phyloP scores from a whole-genome alignment of 306 rosid genomes.

The Lathyrus oleraceus region DNA sequence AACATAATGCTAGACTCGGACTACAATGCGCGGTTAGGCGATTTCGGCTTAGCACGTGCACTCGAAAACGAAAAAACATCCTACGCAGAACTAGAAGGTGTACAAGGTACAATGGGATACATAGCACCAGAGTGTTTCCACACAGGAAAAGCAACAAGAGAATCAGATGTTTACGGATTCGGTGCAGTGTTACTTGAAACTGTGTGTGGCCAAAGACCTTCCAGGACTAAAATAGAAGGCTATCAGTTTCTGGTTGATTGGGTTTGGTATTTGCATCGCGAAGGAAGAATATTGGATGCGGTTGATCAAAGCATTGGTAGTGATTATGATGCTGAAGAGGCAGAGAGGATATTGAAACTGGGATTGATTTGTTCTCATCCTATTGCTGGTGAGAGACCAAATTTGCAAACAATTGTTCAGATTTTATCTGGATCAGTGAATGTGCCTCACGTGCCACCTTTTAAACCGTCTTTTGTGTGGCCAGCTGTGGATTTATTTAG shows the following conservation, averaged over 20 bases:
- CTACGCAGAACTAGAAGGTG: slow-evolving; percentile 58
- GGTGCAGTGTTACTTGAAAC: slow-evolving; percentile 73
- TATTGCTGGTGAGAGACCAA: slow-evolving; percentile 59
- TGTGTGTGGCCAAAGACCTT: slow-evolving; percentile 71
- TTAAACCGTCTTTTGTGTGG: slow-evolving; percentile 78
- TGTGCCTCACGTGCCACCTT: slow-evolving; percentile 60
- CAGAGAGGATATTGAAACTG: slow-evolving; percentile 56
- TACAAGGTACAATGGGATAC: slow-evolving; percentile 80
- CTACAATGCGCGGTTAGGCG: slow-evolving; percentile 67
- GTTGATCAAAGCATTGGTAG: slow-evolving; percentile 52
- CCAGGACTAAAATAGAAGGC: slow-evolving; percentile 56
- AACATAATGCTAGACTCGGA: slow-evolving; percentile 69
- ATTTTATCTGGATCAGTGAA: slow-evolving; percentile 59
- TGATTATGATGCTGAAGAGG: slow-evolving; percentile 58
- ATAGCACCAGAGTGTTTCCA: slow-evolving; percentile 85
- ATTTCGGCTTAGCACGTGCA: slow-evolving; percentile 78
- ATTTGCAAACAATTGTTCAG: slow-evolving; percentile 57
- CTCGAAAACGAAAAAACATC: slow-evolving; percentile 69
- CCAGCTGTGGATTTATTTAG: slow-evolving; percentile 46
- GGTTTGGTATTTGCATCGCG: slow-evolving; percentile 74
- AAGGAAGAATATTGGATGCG: slow-evolving; percentile 49
- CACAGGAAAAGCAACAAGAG: slow-evolving; percentile 69
- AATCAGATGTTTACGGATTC: slow-evolving; percentile 62
- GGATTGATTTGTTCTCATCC: slow-evolving; percentile 83
- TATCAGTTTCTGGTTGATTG: slow-evolving; percentile 66